Evolutionary conservation across 2,329 filamentous ascomycete species (phyloP), one percentile per base, ranked within the genome.

Genomic region (Sclerotinia spermophila): DNA sequence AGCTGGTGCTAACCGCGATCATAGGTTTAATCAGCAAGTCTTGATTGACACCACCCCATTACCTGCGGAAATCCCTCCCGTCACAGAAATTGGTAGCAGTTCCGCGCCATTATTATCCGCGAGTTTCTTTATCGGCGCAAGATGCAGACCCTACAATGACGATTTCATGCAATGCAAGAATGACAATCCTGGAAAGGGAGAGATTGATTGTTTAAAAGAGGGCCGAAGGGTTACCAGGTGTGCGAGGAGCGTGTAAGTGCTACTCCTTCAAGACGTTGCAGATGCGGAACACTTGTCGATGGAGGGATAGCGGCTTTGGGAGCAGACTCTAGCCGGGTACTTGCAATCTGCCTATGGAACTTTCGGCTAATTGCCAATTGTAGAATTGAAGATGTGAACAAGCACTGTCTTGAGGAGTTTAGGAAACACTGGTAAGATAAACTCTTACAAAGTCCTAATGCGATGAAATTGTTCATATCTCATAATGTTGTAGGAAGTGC

Each of bases 141-240:
- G 95, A 80, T 99, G 96, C 90, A 91, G 88, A 81, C 86, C 92
- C 71, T 99, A 94, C 87, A 98, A 98, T 83, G 96, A 99, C 86
- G 96, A 99, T 84, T 99, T 92, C 84, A 99, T 99, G 95, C 92
- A 97, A 85, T 99, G 96, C 91, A 99, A 99, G 90, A 92, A 89
- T 77, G 94, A 97, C 84, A 90, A 93, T 78, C 91, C 92, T 74
- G 96, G 96, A 78, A 89, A 88, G 82, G 96, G 94, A 81, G 96
- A 99, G 86, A 82, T 96, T 74, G 93, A 97, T 77, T 99, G 96
- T 84, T 84, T 99, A 87, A 95, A 93, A 86, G 96, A 99, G 85
- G 96, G 96, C 71, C 89, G 96, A 81, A 92, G 96, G 82, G 96
- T 99, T 73, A 99, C 96, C 77, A 89, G 96, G 84, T 99, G 96